These are phyloP conservation scores for Naegleria lovaniensis DNA, from an alignment of 208 protist genomes.

Conservation along the genomic window DNA sequence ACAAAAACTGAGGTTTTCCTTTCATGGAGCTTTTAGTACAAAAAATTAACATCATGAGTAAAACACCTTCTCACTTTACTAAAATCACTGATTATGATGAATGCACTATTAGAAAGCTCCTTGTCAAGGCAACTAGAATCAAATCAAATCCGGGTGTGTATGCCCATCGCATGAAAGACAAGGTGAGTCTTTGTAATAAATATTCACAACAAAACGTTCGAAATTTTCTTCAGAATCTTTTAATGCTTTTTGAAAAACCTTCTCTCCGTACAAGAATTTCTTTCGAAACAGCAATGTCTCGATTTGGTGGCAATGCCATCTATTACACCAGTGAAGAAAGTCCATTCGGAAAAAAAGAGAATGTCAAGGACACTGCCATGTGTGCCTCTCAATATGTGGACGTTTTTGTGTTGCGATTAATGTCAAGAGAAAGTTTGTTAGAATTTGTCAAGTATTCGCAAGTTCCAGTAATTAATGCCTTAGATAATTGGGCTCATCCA, in stretches of 20 bases:
- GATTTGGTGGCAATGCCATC: constrained; percentile 72
- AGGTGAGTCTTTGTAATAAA: neutral
- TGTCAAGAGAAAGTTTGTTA: constrained; percentile 19
- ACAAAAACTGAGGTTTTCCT: too few species aligned
- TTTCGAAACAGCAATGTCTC: constrained; percentile 69
- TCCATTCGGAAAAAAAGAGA: constrained; percentile 68
- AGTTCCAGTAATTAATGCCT: constrained; percentile 71
- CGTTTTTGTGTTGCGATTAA: constrained; percentile 57
- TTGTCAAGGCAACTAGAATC: neutral
- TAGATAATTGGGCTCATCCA: constrained; percentile 72
- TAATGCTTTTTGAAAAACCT: constrained; percentile 75
- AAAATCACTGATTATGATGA: neutral
- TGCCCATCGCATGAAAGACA: neutral
- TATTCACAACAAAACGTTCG: too few species aligned
- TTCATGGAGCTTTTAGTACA: too few species aligned
- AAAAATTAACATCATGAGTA: neutral
- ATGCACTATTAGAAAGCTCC: neutral
- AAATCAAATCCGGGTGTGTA: neutral
- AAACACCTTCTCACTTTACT: neutral
- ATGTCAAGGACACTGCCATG: constrained; percentile 55
- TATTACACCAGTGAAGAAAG: constrained; percentile 58
- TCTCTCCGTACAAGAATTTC: constrained; percentile 65
- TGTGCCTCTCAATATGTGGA: constrained; percentile 62
- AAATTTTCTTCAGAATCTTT: constrained; percentile 49
- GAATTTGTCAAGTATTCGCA: constrained; percentile 49